Evolutionary conservation across 2,329 filamentous ascomycete species (phyloP).

Genomic region (Gnomoniopsis sp.): DNA sequence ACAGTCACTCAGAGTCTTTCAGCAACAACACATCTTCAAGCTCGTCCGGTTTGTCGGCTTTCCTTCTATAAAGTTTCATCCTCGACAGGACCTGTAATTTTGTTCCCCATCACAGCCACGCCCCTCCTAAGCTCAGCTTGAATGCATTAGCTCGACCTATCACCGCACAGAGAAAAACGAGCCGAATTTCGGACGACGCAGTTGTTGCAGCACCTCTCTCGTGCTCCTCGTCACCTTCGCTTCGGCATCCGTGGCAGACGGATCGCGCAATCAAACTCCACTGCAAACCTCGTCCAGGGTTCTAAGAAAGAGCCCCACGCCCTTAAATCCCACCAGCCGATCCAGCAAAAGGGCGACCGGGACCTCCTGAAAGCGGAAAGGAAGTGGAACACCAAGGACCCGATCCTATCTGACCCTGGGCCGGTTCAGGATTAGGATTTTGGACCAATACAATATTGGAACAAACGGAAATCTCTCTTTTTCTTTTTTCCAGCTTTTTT

Average conservation of each 20-base stretch:
- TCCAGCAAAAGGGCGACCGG: not conserved
- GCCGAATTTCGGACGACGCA: not conserved
- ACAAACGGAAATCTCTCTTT: not conserved
- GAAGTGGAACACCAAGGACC: constrained; percentile 2
- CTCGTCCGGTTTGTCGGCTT: not conserved
- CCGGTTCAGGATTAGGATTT: not conserved
- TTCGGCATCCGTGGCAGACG: constrained; percentile 9
- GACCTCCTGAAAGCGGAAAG: constrained; percentile 10
- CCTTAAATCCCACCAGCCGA: not conserved
- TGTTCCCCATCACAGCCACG: not conserved
- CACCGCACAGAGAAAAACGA: not conserved
- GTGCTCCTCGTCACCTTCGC: constrained; percentile 3
- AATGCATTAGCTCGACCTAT: not conserved
- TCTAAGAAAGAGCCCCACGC: not conserved
- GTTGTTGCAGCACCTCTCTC: not conserved
- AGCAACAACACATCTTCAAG: no score
- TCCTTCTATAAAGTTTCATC: not conserved
- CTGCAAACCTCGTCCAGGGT: not conserved
- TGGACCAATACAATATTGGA: not conserved
- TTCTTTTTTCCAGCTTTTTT: no score
- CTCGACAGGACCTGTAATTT: not conserved
- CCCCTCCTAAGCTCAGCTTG: not conserved
- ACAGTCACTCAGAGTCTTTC: not conserved
- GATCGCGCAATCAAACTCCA: not conserved
- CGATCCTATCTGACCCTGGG: not conserved